phyloP scores from a whole-genome alignment of 2,329 filamentous ascomycete species.

The Fusarium caatingaense region DNA sequence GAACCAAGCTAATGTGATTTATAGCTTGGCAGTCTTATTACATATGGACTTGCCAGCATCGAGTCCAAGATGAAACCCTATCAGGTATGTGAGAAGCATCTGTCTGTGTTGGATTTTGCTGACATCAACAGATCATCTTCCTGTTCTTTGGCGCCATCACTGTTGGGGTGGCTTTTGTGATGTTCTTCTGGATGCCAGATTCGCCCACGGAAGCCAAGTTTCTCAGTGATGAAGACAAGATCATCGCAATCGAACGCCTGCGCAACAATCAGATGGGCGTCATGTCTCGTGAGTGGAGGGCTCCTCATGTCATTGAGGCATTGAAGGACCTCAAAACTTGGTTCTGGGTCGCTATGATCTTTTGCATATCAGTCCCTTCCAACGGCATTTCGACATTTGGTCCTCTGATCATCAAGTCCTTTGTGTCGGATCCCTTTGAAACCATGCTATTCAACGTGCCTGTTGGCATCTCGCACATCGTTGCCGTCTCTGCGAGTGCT shows the following conservation, averaged over 20 bases:
- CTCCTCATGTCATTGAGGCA: constrained; percentile 64
- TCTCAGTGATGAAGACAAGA: constrained; percentile 62
- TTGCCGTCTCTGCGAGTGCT: constrained; percentile 68
- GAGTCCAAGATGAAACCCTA: constrained; percentile 59
- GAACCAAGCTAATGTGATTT: background rate
- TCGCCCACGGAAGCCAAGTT: constrained; percentile 63
- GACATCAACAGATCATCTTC: constrained; percentile 59
- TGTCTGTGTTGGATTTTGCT: accelerated
- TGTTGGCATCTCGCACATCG: constrained; percentile 68
- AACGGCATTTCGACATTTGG: constrained; percentile 70
- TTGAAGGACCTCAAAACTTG: constrained; percentile 69
- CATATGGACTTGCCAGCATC: constrained; percentile 69
- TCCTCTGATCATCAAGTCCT: constrained; percentile 68
- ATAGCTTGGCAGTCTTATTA: constrained; percentile 64
- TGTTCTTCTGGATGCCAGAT: constrained; percentile 62
- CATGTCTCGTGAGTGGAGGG: constrained; percentile 63
- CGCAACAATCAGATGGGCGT: constrained; percentile 67
- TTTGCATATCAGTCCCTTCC: constrained; percentile 67
- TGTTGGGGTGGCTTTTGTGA: constrained; percentile 57
- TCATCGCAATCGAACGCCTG: constrained; percentile 65
- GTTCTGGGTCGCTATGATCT: constrained; percentile 66
- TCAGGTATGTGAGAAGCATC: constrained; percentile 52
- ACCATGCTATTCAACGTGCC: constrained; percentile 72
- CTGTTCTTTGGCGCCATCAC: constrained; percentile 65
- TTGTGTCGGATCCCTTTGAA: constrained; percentile 66